Base-by-base conservation (phyloP, 208 protist genomes). In the Crithidia fasciculata region DNA sequence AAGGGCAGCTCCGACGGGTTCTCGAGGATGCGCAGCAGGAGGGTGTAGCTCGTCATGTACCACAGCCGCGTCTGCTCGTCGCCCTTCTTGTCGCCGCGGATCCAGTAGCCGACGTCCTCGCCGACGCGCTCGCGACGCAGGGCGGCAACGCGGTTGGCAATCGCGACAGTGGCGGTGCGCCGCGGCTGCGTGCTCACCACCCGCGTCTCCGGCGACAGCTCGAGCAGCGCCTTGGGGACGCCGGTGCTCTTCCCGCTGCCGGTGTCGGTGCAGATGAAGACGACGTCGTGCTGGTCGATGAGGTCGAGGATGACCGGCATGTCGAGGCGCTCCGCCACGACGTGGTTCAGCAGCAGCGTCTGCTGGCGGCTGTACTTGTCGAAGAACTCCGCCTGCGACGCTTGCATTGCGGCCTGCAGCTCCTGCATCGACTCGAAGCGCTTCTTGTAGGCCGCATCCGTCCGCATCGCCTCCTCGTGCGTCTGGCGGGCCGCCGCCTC, bases 21-120 rank as follows among this genome's bases (percentile, higher is more conserved):
- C 63, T 87, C 76, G 41, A 97, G 68, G 18, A 97, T 65, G 45
- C 83, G 76, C 8, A 97, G 80, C 36, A 97, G 84, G 52, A 97
- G 86, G 3, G 89, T 95, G 83, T 95, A 97, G 76, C 85, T 94
- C 45, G 90, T 97, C 81, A 97, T 90, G 75, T 97, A 97, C 92
- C 83, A 90, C 69, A 97, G 80, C 4, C 82, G 85, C 6, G 90
- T 95, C 76, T 89, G 74, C 58, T 89, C 90, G 59, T 86, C 84
- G 62, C 92, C 92, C 19, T 84, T 85, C 65, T 87, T 83, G 59
- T 97, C 90, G 8, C 89, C 92, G 7, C 89, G 92, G n/a, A 97
- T 88, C 83, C 83, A 95, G 78, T 95, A 97, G 18, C 92, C 92
- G 12, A 97, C 90, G 59, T 86, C 74, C 57, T 83, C 78, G 47